Evolutionary conservation across 176 grass and related monocot species (phyloP).

Genomic region (Miscanthus lutarioriparius): DNA sequence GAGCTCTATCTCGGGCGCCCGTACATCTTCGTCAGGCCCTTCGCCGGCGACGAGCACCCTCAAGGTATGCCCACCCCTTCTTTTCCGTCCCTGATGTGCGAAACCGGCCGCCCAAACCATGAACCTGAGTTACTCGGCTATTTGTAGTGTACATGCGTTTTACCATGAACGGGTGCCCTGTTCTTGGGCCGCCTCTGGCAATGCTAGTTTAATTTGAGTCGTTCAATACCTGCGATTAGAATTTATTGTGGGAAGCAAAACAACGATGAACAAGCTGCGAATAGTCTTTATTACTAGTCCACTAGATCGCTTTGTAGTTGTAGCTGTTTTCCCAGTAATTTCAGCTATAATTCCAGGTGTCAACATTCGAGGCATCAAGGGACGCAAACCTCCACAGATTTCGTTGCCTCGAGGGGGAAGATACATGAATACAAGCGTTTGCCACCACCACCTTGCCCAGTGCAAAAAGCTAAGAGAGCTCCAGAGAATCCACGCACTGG

Average conservation of each 20-base stretch:
- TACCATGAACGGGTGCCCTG: neutral
- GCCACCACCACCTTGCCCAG: slow-evolving; percentile 39
- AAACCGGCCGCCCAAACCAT: neutral
- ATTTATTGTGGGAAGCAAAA: neutral
- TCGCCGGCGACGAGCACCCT: neutral
- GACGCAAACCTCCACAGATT: neutral
- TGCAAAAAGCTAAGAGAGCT: slow-evolving; percentile 51
- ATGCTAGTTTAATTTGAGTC: neutral
- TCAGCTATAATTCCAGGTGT: slow-evolving; percentile 40
- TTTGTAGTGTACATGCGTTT: neutral
- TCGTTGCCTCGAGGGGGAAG: neutral
- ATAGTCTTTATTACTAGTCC: neutral
- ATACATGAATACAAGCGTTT: slow-evolving; percentile 48
- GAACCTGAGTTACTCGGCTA: neutral
- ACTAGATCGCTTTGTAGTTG: neutral
- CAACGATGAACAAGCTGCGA: neutral
- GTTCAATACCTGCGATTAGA: neutral
- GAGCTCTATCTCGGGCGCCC: neutral
- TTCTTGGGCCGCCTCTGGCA: neutral
- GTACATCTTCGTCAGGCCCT: neutral
- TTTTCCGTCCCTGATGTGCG: neutral
- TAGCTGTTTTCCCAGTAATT: slow-evolving; percentile 30
- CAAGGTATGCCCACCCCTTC: neutral
- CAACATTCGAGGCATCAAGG: neutral
- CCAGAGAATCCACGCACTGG: slow-evolving; percentile 45